phyloP scores from a whole-genome alignment of 345 rosid genomes.

The Clarkia xantiana region DNA sequence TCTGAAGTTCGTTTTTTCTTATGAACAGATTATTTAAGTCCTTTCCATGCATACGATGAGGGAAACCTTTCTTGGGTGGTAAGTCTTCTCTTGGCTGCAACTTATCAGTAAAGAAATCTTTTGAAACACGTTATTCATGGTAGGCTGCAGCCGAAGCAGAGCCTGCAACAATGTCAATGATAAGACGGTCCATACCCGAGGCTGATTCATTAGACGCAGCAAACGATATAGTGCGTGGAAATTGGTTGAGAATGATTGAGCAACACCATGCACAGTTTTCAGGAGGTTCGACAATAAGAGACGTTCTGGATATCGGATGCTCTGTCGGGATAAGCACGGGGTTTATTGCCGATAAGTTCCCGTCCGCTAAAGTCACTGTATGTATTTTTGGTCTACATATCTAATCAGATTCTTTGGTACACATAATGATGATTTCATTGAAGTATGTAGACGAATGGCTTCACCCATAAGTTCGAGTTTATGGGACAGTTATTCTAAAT shows the following conservation, averaged over 20 bases:
- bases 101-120: not conserved
- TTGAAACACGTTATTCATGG: slow-evolving; percentile 3
- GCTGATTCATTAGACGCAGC: slow-evolving; percentile 39
- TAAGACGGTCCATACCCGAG: slow-evolving; percentile 31
- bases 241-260: slow-evolving; percentile 35
- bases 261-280: slow-evolving; percentile 30
- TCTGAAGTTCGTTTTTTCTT: not conserved
- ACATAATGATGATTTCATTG: too few relatives aligned
- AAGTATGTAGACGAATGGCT: too few relatives aligned
- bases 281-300: slow-evolving; percentile 18
- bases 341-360: slow-evolving; percentile 37
- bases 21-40: slow-evolving; percentile 40
- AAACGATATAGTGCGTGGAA: slow-evolving; percentile 32
- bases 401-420: too few relatives aligned
- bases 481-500: too few relatives aligned
- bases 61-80: slow-evolving; percentile 65
- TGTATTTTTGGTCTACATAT: slow-evolving; percentile 10
- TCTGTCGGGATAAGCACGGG: slow-evolving; percentile 51
- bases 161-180: slow-evolving; percentile 44
- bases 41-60: slow-evolving; percentile 64
- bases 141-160: slow-evolving; percentile 77
- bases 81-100: slow-evolving; percentile 9
- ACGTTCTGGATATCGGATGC: slow-evolving; percentile 52
- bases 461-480: too few relatives aligned
- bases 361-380: slow-evolving; percentile 42